Evolutionary conservation across 2,329 filamentous ascomycete species (phyloP).

Genomic region (Phyllosticta citriasiana): DNA sequence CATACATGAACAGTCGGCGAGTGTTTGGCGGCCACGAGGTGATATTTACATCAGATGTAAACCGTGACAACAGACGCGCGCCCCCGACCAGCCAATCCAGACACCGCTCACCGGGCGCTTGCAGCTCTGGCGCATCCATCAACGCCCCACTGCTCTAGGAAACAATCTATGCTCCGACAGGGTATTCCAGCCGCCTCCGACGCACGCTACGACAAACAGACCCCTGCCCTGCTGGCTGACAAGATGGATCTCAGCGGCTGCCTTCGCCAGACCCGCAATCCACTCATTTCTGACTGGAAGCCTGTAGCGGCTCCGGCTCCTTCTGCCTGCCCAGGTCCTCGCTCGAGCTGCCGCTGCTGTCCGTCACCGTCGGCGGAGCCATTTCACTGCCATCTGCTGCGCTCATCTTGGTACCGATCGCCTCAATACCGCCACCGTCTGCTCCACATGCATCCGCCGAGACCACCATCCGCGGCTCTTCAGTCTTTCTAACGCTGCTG

Average conservation of each 20-base stretch:
- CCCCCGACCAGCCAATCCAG: background rate
- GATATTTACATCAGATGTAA: background rate
- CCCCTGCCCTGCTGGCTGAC: background rate
- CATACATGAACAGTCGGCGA: background rate
- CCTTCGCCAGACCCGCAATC: background rate
- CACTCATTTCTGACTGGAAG: background rate
- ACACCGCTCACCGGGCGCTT: background rate
- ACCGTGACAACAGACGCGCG: background rate
- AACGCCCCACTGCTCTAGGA: background rate
- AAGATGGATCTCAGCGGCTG: background rate
- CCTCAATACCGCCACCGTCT: background rate
- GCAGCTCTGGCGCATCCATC: background rate
- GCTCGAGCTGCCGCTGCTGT: background rate
- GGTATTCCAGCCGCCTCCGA: background rate
- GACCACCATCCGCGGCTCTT: slow-evolving; percentile 13
- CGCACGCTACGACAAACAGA: background rate
- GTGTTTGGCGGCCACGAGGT: background rate
- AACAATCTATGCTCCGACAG: background rate
- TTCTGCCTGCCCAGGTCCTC: background rate
- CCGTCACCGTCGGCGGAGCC: background rate
- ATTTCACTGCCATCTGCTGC: background rate
- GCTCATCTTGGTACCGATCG: background rate
- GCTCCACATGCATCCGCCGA: background rate
- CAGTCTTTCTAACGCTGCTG: slow-evolving; percentile 51
- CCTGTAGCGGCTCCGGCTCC: too few species aligned